Conservation (phyloP, 257 asterid genomes). For the Paulownia fortunei region DNA sequence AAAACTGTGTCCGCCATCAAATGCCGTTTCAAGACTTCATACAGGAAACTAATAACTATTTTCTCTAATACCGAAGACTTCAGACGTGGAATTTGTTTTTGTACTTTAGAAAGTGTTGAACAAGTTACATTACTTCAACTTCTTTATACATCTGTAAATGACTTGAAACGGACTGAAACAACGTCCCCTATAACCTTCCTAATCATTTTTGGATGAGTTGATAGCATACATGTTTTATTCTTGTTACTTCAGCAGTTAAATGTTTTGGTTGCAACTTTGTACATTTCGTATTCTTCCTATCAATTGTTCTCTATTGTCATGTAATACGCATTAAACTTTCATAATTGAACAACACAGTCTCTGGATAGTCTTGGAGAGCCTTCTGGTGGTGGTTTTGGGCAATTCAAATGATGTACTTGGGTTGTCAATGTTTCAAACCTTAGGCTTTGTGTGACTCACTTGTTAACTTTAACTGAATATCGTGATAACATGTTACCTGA, state of each 20-base stretch:
- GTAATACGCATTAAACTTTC: too few relatives aligned
- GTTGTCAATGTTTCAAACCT: too few relatives aligned
- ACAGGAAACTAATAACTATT: background rate
- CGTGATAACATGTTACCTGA: too few relatives aligned
- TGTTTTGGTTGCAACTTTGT: background rate
- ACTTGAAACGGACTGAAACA: background rate
- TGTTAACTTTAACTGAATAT: background rate
- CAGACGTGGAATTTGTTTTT: too few relatives aligned
- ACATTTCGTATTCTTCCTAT: background rate
- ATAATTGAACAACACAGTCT: too few relatives aligned
- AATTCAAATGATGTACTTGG: too few relatives aligned
- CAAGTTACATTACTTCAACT: background rate
- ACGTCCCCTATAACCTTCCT: background rate
- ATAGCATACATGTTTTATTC: background rate
- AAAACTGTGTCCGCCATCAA: too few relatives aligned
- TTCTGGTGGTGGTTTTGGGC: too few relatives aligned
- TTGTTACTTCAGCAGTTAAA: background rate
- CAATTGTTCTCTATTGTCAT: background rate
- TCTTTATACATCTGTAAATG: background rate
- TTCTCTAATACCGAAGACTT: background rate
- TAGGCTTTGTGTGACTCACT: too few relatives aligned
- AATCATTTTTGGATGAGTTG: background rate
- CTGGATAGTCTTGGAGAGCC: too few relatives aligned
- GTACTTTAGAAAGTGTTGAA: too few relatives aligned
- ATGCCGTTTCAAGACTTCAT: too few relatives aligned